These are phyloP conservation scores for Bertia moriformis DNA, from an alignment of 2,329 filamentous ascomycete genomes.

Conservation along the genomic window DNA sequence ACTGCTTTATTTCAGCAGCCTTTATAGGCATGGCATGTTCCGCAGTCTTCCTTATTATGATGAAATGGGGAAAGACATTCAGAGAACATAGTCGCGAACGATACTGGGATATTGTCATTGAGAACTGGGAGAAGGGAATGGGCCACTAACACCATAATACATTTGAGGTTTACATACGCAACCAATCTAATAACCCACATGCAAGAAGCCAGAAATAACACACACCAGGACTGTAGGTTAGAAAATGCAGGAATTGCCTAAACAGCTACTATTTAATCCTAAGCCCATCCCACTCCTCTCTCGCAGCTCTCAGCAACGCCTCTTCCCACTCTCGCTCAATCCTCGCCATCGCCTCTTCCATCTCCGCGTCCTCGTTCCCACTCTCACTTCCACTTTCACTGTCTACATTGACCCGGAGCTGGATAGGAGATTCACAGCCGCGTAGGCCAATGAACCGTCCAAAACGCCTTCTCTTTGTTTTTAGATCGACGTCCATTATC, in stretches of 20 bases:
- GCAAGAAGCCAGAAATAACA: background rate
- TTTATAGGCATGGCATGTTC: slow-evolving; percentile 19
- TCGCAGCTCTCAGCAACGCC: slow-evolving; percentile 10
- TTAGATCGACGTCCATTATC: slow-evolving; percentile 13
- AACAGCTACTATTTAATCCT: too few relatives aligned
- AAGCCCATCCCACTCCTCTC: background rate
- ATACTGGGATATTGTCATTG: background rate
- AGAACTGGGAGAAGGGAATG: background rate
- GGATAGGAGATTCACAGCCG: slow-evolving; percentile 9
- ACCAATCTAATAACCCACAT: background rate
- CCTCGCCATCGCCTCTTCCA: slow-evolving; percentile 6
- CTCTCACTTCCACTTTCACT: background rate
- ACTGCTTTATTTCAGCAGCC: slow-evolving; percentile 24
- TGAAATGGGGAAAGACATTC: slow-evolving; percentile 19
- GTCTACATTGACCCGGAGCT: background rate
- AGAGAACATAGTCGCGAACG: slow-evolving; percentile 9
- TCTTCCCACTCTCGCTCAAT: slow-evolving; percentile 15
- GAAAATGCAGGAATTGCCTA: too few relatives aligned
- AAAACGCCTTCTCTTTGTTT: slow-evolving; percentile 21
- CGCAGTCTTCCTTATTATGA: slow-evolving; percentile 20
- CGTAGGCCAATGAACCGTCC: slow-evolving; percentile 24
- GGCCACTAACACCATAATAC: background rate
- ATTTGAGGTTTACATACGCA: too few relatives aligned
- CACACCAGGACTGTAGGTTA: background rate
- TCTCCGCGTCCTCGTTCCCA: slow-evolving; percentile 2